Base-by-base conservation (phyloP, 78 protist species). In the Abeoforma whisleri region DNA sequence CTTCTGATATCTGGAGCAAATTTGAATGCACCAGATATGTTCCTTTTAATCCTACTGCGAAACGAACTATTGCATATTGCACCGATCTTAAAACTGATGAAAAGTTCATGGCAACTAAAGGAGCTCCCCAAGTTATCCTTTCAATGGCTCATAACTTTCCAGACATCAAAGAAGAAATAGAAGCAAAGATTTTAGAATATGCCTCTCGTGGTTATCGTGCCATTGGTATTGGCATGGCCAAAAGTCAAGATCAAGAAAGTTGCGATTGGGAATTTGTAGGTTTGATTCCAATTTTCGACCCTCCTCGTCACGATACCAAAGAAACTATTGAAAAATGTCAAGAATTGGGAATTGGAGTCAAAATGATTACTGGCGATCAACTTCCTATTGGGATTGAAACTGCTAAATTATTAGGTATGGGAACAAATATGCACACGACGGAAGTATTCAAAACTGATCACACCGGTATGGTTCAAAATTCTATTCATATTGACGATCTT, bases 311-410 rank as follows among this genome's bases (percentile, higher is more conserved):
- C 76, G 96, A 94, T 81, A 88, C 95, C 36, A 85, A 75, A 30
- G 87, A 75, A n/a, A 90, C 93, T 33, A 88, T 94, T 86, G 82
- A 57, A 57, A 70, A 72, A 57, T 87, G 90, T 74, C 33, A 76
- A 35, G 88, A 86, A 31, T 39, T 88, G 88, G 96, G 95, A 73
- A 88, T 93, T 19, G 40, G 57, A 2, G 97, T 95, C 33, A 91
- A 89, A 92, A 95, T 95, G 97, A 88, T 95, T 30, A 95, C 97
- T 30, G 97, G 97, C 36, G 97, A 95, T 79, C 94, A 95, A 72
- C 84, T 91, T 37, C 91, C 89, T 62, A 92, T 91, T 35, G 97
- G 95, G 39, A 87, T 81, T 57, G 94, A 92, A 88, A 89, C 94
- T 0, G 91, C 92, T 19, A 69, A 91, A 36, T 84, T 80, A 69